Evolutionary conservation across 805 yeast genomes (phyloP).

Genomic region (Hanseniaspora lachancei): DNA sequence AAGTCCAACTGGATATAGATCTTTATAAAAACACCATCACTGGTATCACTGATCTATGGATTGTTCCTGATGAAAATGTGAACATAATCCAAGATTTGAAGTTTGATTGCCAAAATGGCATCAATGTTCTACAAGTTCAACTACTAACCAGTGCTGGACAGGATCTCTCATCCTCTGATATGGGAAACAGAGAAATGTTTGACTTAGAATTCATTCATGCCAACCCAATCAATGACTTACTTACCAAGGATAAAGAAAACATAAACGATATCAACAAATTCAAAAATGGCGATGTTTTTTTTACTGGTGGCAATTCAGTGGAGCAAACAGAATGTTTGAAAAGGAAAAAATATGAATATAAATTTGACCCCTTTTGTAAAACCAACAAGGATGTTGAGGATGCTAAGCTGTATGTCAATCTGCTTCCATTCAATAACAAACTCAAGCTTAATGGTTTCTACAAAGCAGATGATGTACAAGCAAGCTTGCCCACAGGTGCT

Average conservation of each 20-base stretch:
- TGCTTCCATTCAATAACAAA: constrained; percentile 6
- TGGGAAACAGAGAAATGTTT: not conserved
- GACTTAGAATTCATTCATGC: constrained; percentile 7
- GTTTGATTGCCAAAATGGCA: constrained; percentile 52
- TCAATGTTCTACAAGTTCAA: constrained; percentile 26
- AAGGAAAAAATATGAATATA: constrained; percentile 4
- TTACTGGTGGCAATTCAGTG: constrained; percentile 10
- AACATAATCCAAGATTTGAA: constrained; percentile 43
- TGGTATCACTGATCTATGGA: constrained; percentile 74
- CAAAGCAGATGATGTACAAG: not conserved
- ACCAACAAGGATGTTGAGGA: constrained; percentile 12
- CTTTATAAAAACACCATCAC: constrained; percentile 41
- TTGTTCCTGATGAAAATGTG: constrained; percentile 47
- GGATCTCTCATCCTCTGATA: not conserved
- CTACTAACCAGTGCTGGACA: constrained; percentile 49
- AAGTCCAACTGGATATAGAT: constrained; percentile 69
- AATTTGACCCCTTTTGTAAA: constrained; percentile 11
- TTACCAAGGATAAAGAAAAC: not conserved
- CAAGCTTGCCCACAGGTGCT: not conserved
- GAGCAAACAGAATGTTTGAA: constrained; percentile 6
- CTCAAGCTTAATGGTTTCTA: not conserved
- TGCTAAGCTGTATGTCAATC: constrained; percentile 15
- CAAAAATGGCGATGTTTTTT: constrained; percentile 1
- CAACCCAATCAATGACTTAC: constrained; percentile 3
- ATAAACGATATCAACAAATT: not conserved